A percentile compares a stretch with the other conserved stretches of the same genome.
phyloP scores from a whole-genome alignment of 495 filamentous ascomycete genomes.

The Neurospora africana region DNA sequence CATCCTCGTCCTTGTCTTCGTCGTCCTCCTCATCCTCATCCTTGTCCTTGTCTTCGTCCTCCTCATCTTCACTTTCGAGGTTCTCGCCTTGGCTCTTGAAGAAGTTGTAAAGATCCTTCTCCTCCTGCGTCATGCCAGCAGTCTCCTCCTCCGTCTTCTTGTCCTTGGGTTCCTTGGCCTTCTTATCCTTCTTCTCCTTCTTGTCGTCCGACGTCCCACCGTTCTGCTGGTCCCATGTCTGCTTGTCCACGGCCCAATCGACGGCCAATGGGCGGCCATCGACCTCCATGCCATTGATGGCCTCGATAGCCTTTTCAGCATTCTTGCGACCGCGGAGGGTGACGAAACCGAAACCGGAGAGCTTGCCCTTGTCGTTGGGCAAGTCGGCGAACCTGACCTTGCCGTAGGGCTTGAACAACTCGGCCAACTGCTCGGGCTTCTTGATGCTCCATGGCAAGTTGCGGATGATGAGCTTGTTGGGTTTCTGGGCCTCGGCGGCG shows the following conservation, averaged over 20 bases:
- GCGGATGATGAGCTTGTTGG: conserved; percentile 82
- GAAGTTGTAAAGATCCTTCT: conserved; percentile 20
- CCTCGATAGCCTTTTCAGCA: conserved; percentile 77
- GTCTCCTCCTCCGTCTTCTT: conserved; percentile 28
- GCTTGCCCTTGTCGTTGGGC: conserved; percentile 61
- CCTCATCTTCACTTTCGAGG: conserved; percentile 39
- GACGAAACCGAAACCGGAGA: conserved; percentile 87
- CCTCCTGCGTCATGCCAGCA: conserved; percentile 32
- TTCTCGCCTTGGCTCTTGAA: conserved; percentile 25
- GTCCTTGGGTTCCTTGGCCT: conserved; percentile 55
- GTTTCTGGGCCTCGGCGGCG: conserved; percentile 41
- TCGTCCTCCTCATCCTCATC: conserved; percentile 41
- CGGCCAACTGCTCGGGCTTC: conserved; percentile 61
- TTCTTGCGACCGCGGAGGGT: conserved; percentile 80
- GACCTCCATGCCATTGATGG: conserved; percentile 78
- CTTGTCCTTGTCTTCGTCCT: conserved; percentile 31
- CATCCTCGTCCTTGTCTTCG: conserved; percentile 24
- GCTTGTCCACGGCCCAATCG: conserved; percentile 93
- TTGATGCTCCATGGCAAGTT: conserved; percentile 97
- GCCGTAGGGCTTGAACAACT: conserved; percentile 74
- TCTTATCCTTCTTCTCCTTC: conserved; percentile 21
- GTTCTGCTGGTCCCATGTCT: conserved; percentile 62
- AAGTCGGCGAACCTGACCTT: conserved; percentile 77
- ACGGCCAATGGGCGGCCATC: conserved; percentile 82
- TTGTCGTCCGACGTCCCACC: conserved; percentile 26